Percentiles rank a stretch among this genome's conserved stretches.
Conservation (phyloP, 495 filamentous ascomycete genomes). For the Penicillium daleae region DNA sequence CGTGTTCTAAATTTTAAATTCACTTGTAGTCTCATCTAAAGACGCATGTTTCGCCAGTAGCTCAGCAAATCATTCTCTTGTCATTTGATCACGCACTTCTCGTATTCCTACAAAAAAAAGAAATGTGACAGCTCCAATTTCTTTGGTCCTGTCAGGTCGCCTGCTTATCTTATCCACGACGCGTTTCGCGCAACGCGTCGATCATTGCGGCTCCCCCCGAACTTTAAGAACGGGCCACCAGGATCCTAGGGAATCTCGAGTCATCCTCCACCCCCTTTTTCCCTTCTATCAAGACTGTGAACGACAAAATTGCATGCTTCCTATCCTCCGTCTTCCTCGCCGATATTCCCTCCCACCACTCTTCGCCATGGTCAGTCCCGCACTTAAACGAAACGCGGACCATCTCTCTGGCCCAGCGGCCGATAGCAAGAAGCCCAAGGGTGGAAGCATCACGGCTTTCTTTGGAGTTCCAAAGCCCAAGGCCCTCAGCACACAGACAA, state of each 20-base stretch:
- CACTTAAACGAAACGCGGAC: conserved; percentile 42
- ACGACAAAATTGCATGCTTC: not conserved
- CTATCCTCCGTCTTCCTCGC: not conserved
- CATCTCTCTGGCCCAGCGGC: conserved; percentile 31
- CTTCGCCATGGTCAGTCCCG: conserved; percentile 36
- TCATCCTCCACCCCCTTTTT: not conserved
- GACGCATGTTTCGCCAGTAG: too few relatives aligned
- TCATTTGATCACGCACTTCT: too few relatives aligned
- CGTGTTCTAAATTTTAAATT: not conserved
- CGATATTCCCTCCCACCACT: conserved; percentile 1
- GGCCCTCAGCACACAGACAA: conserved; percentile 34
- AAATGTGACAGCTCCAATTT: not conserved
- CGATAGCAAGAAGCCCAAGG: conserved; percentile 68
- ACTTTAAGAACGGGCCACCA: not conserved
- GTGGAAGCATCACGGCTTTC: conserved; percentile 66
- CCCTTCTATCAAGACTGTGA: not conserved
- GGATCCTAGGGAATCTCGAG: not conserved
- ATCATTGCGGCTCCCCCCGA: conserved; percentile 11
- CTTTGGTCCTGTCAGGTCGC: not conserved
- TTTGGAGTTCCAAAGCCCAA: conserved; percentile 59
- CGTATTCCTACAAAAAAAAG: not conserved
- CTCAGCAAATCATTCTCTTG: too few relatives aligned
- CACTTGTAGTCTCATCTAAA: too few relatives aligned
- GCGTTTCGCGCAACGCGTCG: conserved; percentile 27
- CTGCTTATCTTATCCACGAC: conserved; percentile 18